Evolutionary conservation across 2,329 filamentous ascomycete genomes (phyloP), one percentile per base, ranked within the genome.

Genomic region (Monosporascus ibericus): DNA sequence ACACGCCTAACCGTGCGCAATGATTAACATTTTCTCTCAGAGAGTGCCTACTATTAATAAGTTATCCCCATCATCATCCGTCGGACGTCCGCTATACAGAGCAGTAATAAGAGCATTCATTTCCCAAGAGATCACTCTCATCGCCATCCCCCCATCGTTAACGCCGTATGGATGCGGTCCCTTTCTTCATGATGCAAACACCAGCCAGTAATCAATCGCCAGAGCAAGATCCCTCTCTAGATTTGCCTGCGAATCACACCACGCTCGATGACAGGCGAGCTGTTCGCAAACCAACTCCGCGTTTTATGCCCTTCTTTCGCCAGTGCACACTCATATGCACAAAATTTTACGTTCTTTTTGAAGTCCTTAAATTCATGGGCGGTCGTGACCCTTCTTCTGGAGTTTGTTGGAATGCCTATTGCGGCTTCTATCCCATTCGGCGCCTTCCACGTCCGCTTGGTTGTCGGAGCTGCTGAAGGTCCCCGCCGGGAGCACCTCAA

Each of bases 401-500:
- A 62, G 52, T 44, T 48, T 61, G 49, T 54, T 59, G 18, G 51
- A 47, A 25, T 22, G n/a, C 44, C 47, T 38, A 36, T 52, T 48
- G 48, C 49, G 55, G 36, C 50, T 42, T 22, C 51, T 55, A 42
- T 44, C 51, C n/a, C 48, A 17, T 6, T 55, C 49, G 39, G 39
- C 50, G n/a, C 55, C 56, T 27, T 63, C 62, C 50, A 59, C 47
- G 14, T 62, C 59, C 34, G 38, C 53, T 36, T 61, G 48, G 50
- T 51, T 60, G 18, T 53, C 56, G n/a, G 58, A 37, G 42, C 59
- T 58, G 44, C 57, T 48, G 47, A 61, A 63, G n/a, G 63, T 66
- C 1, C 64, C 65, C 11, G 63, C 65, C 3, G 65, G 64, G 30
- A 68, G 53, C 44, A 67, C 53, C 36, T 68, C 65, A 30, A 68